Base-by-base conservation (phyloP, 2,329 filamentous ascomycete genomes). In the Penicillium sp. region DNA sequence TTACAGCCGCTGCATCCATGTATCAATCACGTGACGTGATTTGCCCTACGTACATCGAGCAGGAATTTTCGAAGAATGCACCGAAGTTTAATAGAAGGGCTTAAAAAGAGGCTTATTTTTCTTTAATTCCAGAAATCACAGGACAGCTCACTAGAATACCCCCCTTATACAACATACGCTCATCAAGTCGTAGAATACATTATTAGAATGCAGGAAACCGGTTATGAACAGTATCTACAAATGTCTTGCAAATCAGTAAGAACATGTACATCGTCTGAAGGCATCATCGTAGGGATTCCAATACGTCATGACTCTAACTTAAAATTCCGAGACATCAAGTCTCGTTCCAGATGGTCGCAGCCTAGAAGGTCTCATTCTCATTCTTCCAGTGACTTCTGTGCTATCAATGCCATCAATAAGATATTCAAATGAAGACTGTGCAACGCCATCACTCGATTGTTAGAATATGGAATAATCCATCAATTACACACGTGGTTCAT, bases 221-320 rank as follows among this genome's bases (percentile, higher is more conserved):
- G 33, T 33, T 17, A 12, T 25, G 9, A 12, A 46, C 23, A 37
- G 3, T 3, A 13, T 13, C 7, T n/a, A 33, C 21, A 31, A 5
- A 59, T 58, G 27, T 13, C 9, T 40, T 23, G 17, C 17, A 47
- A 45, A 25, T 47, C 2, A 53, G 40, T 21, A 50, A 53, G 19
- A 12, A 35, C 13, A 12, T 56, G n/a, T 50, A 54, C 41, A 59
- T 42, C 19, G 6, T 29, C 46, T 43, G 12, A 33, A 51, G 25
- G 13, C 37, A 53, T 55, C 55, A 59, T 54, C 25, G 7, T 27
- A 45, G 7, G 40, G 7, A 12, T 13, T 19, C 6, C n/a, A n/a
- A 43, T 60, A 62, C 61, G 59, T 63, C 61, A 63, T 62, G 50
- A 63, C 50, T 53, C 13, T 17, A 23, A 7, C 37, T 38, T 48